A percentile compares a stretch with the other conserved stretches of the same genome.
Conservation (phyloP, 1,139 yeast genomes). For the Yamadazyma epiphylla region DNA sequence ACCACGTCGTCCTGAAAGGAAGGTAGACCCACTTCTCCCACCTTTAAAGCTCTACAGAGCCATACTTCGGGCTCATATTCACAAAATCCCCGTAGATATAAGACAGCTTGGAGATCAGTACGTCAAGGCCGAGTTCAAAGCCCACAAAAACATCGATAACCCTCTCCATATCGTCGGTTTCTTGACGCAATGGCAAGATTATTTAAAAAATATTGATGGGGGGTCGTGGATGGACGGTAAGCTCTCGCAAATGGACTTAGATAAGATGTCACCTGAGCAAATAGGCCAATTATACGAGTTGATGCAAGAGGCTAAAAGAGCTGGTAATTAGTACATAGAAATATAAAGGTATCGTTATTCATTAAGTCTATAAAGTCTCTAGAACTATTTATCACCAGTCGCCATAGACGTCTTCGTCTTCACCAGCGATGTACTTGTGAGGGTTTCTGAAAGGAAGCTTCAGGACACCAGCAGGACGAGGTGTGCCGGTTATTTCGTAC, state of each 20-base stretch:
- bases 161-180: conserved; percentile 94
- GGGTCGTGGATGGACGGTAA: conserved; percentile 75
- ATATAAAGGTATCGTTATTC: neutral
- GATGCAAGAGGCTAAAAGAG: conserved; percentile 49
- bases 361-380: neutral
- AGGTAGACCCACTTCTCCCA: conserved; percentile 64
- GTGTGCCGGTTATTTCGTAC: conserved; percentile 15
- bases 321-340: conserved; percentile 15
- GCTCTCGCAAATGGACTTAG: conserved; percentile 62
- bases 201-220: conserved; percentile 65
- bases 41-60: conserved; percentile 76
- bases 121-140: conserved; percentile 83
- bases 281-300: conserved; percentile 64
- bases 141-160: conserved; percentile 79
- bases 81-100: conserved; percentile 59
- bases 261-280: conserved; percentile 89
- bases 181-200: conserved; percentile 92
- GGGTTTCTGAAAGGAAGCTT: conserved; percentile 11
- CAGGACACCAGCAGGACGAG: conserved; percentile 12
- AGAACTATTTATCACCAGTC: conserved; percentile 7
- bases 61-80: conserved; percentile 74
- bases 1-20: conserved; percentile 56
- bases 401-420: conserved; percentile 6
- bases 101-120: conserved; percentile 84
- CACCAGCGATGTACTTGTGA: conserved; percentile 10